phyloP scores from a whole-genome alignment of 768 basidiomycete genomes.

The Lentinula raphanica region DNA sequence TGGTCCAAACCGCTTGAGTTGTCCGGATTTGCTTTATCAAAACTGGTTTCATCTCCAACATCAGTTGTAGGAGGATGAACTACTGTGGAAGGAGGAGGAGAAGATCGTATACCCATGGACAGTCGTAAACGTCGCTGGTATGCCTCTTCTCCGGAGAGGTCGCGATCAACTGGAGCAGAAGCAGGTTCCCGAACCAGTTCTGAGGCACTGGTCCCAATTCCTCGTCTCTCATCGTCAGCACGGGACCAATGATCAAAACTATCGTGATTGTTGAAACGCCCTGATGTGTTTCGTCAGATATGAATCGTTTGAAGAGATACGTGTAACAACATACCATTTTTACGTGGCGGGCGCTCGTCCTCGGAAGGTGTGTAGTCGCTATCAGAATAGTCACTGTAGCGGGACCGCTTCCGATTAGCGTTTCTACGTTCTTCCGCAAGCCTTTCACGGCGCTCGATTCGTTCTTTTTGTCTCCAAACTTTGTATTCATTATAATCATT shows the following conservation, averaged over 20 bases:
- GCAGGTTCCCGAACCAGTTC: constrained; percentile 23
- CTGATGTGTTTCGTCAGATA: constrained; percentile 21
- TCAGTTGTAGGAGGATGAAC: constrained; percentile 13
- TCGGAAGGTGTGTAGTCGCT: constrained; percentile 63
- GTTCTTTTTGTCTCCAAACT: constrained; percentile 69
- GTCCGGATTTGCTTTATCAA: constrained; percentile 17
- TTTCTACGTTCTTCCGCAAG: constrained; percentile 53
- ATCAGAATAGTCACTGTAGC: constrained; percentile 58
- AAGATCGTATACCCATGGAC: constrained; percentile 32
- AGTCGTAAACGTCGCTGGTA: constrained; percentile 72
- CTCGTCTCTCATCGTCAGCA: constrained; percentile 39
- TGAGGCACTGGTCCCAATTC: constrained; percentile 15
- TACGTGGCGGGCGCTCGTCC: constrained; percentile 56
- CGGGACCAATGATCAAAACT: constrained; percentile 51
- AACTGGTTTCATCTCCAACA: constrained; percentile 14
- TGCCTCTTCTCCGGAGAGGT: constrained; percentile 72
- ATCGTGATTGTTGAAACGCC: constrained; percentile 41
- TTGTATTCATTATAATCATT: constrained; percentile 91
- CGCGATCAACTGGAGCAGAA: constrained; percentile 35
- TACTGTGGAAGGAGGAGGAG: constrained; percentile 10
- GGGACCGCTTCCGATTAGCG: constrained; percentile 42
- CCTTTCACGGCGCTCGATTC: constrained; percentile 67
- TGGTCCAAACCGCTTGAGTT: neutral
- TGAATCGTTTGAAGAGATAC: neutral
- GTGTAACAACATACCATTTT: constrained; percentile 47